Evolutionary conservation across 257 asterid genomes (phyloP), one percentile per base, ranked within the genome.

Genomic region (Eucommia ulmoides): DNA sequence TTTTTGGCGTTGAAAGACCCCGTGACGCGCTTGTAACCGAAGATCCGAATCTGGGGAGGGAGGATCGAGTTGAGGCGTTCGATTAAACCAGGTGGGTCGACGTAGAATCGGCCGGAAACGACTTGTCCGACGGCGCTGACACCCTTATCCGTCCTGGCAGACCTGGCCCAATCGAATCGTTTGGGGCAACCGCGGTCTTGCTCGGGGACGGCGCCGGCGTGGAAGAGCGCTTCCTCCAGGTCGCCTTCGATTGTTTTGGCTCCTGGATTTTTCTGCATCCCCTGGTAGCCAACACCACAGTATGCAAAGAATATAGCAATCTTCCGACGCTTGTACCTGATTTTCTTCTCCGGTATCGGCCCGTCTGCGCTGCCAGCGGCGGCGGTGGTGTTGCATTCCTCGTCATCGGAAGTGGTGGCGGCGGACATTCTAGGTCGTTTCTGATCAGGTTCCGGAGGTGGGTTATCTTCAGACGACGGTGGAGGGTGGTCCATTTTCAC

Each of bases 111-210:
- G 19, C 98, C 98, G 17, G 98, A 85, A 15, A 89, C 92, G 24
- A 89, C 96, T 65, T 89, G 98, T 14, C 98, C 96, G 1, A 80
- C 93, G 7, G 98, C 98, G 54, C 98, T 89, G n/a, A 89, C 98
- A 3, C 98, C 98, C 50, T 89, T 89, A 60, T 89, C 96, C 0
- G 98, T 89, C 2, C 94, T 73, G 24, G 98, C 96, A 0, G 96
- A 85, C 49, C 98, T 74, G 25, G 93, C 94, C 81, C 81, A 89
- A n/a, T 89, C 96, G 60, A 56, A 82, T 22, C 71, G 71, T 44
- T 55, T 60, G 8, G 77, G 93, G 22, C 51, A 53, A 3, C 96
- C 93, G n/a, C 93, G 72, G 19, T 89, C 93, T 50, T 59, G 69
- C 15, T 82, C 94, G 1, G 96, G 98, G 0, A 89, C 80, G 2